phyloP scores from a whole-genome alignment of 2,329 filamentous ascomycete genomes.

The Hysterium pulicare region DNA sequence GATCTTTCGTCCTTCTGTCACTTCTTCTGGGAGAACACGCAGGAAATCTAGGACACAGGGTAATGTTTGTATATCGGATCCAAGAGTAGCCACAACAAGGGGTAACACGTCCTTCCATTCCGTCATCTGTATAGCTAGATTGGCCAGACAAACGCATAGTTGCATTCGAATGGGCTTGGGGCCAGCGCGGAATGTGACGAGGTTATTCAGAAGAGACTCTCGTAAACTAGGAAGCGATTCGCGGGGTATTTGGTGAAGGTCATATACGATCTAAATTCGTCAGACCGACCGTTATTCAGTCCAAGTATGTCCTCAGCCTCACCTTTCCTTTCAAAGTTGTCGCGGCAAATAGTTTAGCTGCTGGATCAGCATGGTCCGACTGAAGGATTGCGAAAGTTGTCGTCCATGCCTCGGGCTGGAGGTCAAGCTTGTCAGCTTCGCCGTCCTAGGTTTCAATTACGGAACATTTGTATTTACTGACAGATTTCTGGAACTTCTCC shows the following conservation, averaged over 20 bases:
- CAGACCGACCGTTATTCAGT: slow-evolving; percentile 10
- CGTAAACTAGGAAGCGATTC: slow-evolving; percentile 73
- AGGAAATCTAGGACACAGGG: slow-evolving; percentile 93
- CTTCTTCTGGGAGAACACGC: slow-evolving; percentile 95
- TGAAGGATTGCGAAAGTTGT: slow-evolving; percentile 84
- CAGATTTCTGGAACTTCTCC: slow-evolving; percentile 96
- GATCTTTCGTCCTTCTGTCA: slow-evolving; percentile 98
- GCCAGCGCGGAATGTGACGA: slow-evolving; percentile 77
- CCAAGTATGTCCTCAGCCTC: slow-evolving; percentile 23
- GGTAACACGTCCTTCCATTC: slow-evolving; percentile 90
- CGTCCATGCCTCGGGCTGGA: slow-evolving; percentile 83
- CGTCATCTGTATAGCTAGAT: slow-evolving; percentile 93
- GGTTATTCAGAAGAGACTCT: slow-evolving; percentile 75
- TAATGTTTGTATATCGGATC: slow-evolving; percentile 71
- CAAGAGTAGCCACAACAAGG: slow-evolving; percentile 74
- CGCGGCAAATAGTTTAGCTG: slow-evolving; percentile 91
- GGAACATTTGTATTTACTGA: slow-evolving; percentile 51
- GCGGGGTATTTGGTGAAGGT: slow-evolving; percentile 81
- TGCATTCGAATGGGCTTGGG: slow-evolving; percentile 78
- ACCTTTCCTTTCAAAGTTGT: slow-evolving; percentile 99
- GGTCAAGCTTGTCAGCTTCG: slow-evolving; percentile 22
- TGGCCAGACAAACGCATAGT: slow-evolving; percentile 90
- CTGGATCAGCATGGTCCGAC: slow-evolving; percentile 68
- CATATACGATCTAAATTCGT: slow-evolving; percentile 79
- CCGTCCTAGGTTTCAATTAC: slow-evolving; percentile 10